Base-by-base conservation (phyloP, 768 basidiomycete species). In the Suillus tomentosus region DNA sequence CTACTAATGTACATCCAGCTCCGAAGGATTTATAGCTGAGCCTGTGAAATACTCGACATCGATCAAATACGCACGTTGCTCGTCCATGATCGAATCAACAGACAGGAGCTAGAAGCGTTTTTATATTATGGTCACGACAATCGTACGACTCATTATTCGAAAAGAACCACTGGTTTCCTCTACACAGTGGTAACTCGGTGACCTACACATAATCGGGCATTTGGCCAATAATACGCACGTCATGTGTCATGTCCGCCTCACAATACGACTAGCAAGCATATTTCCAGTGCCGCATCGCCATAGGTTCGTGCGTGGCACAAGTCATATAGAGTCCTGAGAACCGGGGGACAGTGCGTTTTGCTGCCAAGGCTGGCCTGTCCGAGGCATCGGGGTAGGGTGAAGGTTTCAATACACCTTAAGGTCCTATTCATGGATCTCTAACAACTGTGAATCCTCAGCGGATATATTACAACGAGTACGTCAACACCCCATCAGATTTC, bases 401-500 rank as follows among this genome's bases (percentile, higher is more conserved):
- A n/a, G 31, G 11, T 7, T 13, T 54, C 19, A 13, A 54, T 36
- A 36, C 19, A 34, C 5, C 4, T 19, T 19, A 17, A 19, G 31
- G 17, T n/a, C 53, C 17, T 31, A n/a, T 11, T 54, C 53, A 31
- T 11, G 19, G 1, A 34, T 54, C 19, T 54, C 34, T 36, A 36
- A n/a, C 19, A n/a, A n/a, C 53, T 36, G 31, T 53, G 53, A 36
- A 54, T 54, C 11, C 31, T n/a, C 1, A 5, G 19, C 6, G 11
- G 11, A 54, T 54, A 54, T 54, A 34, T 19, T 34, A 13, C 53
- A 54, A 17, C 17, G 14, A 54, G 53, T 34, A 34, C 19, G 19
- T 37, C 36, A n/a, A 57, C 15, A 27, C 9, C 24, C 31, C 22
- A 24, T 57, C 24, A 57, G 17, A 92, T 91, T 72, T 93, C 90